Evolutionary conservation across 2,329 filamentous ascomycete species (phyloP).

Genomic region (Pochonia chlamydosporia): DNA sequence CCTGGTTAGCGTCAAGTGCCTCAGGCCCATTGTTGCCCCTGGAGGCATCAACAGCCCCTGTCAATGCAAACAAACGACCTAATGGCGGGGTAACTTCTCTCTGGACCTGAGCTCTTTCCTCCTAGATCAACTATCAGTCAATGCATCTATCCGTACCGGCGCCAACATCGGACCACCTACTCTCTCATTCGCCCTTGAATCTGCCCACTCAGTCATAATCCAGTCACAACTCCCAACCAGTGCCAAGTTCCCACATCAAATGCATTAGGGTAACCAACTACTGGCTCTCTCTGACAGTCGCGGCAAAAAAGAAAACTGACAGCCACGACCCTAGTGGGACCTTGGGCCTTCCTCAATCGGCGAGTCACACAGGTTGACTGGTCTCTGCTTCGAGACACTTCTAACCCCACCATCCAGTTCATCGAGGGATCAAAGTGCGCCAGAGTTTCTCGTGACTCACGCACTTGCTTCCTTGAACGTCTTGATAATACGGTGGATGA

Average conservation of each 20-base stretch:
- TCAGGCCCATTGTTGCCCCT: too few species aligned
- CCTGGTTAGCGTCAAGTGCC: too few species aligned
- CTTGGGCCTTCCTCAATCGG: neutral
- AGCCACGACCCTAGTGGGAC: neutral
- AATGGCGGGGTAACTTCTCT: too few species aligned
- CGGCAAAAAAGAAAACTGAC: too few species aligned
- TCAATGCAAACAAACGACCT: too few species aligned
- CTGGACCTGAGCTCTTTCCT: too few species aligned
- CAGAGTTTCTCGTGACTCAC: constrained; percentile 21
- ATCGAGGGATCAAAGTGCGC: constrained; percentile 14
- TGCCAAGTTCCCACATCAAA: neutral
- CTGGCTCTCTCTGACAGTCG: too few species aligned
- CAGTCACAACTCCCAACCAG: neutral
- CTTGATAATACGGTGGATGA: constrained; percentile 20
- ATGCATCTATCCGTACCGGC: neutral
- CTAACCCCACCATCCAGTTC: constrained; percentile 14
- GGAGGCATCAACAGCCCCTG: too few species aligned
- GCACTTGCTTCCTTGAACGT: constrained; percentile 12
- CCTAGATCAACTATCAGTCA: too few species aligned
- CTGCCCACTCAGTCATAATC: neutral
- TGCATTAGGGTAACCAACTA: constrained; percentile 5
- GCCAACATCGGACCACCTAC: neutral
- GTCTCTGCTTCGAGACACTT: constrained; percentile 8
- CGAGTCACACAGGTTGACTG: constrained; percentile 1
- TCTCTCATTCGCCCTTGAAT: neutral